Base-by-base conservation (phyloP, 2,329 filamentous ascomycete genomes). In the Corinectria fuckeliana region DNA sequence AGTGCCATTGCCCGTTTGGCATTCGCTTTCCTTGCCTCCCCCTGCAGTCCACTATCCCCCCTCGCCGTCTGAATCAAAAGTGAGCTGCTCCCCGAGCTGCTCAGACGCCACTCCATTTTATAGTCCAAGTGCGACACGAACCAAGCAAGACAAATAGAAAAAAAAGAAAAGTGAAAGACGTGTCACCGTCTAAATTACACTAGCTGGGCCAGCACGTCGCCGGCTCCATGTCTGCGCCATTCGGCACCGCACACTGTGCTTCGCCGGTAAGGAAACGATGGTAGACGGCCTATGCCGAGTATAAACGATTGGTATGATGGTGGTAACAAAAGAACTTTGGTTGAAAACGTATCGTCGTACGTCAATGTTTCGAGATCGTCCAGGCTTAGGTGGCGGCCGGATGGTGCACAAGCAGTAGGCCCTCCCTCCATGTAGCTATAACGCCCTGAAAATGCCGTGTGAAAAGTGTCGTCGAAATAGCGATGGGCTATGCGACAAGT, bases 121-220 rank as follows among this genome's bases (percentile, higher is more conserved):
- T 57, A 63, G 58, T 70, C 69, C 63, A 65, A 67, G 61, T 55
- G 54, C 50, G 56, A 67, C 61, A 61, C 41, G 36, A 67, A 62
- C 56, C 45, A 57, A 50, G 65, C 25, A 50, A 66, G 47, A 26
- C 58, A 62, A 20, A 56, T 25, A 41, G 48, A 58, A 55, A 59
- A 60, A 66, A 52, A 64, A 64, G 48, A 67, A 51, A 60, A 50
- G 44, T 62, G 53, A 58, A 58, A 64, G 13, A 18, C 34, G 56
- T 51, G 63, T 49, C 60, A 62, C 68, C 58, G 57, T 67, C 68
- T 70, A 70, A 65, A 71, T 71, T 71, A 70, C 65, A 71, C 61
- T 69, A 66, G 58, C 28, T 63, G 62, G 63, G 62, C 47, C 45
- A 45, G 50, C 48, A 61, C 49, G 47, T 58, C 44, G 49, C 50